Percentiles rank a stretch among this genome's conserved stretches.
phyloP scores from a whole-genome alignment of 768 basidiomycete genomes.

The Suillus americanus region DNA sequence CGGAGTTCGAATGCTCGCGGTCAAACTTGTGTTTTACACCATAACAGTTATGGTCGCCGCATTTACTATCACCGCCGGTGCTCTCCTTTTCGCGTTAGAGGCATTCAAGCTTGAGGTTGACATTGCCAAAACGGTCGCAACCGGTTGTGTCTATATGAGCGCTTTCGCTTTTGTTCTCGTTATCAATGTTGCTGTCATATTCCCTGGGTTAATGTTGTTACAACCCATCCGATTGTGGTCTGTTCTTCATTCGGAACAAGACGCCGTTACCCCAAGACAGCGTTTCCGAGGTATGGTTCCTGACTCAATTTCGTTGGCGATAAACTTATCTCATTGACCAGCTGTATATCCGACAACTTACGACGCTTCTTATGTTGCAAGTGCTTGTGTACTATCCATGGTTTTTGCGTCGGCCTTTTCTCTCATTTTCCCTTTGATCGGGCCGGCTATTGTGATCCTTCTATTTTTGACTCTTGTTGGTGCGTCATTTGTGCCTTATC shows the following conservation, averaged over 20 bases:
- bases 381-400: constrained; percentile 65
- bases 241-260: constrained; percentile 52
- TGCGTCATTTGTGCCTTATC: constrained; percentile 29
- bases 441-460: constrained; percentile 65
- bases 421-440: constrained; percentile 75
- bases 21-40: constrained; percentile 64
- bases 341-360: constrained; percentile 74
- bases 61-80: constrained; percentile 66
- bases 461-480: constrained; percentile 67
- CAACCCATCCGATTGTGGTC: constrained; percentile 66
- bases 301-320: neutral
- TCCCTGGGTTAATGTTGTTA: constrained; percentile 71
- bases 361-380: constrained; percentile 65
- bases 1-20: constrained; percentile 52
- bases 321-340: constrained; percentile 23
- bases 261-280: constrained; percentile 73
- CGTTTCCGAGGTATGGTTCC: constrained; percentile 64
- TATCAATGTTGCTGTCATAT: constrained; percentile 64
- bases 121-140: constrained; percentile 50
- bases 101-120: constrained; percentile 46
- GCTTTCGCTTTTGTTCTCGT: constrained; percentile 57
- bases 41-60: constrained; percentile 52
- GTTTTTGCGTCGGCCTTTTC: constrained; percentile 73
- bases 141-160: constrained; percentile 73
- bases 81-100: constrained; percentile 66